phyloP scores from a whole-genome alignment of 495 filamentous ascomycete genomes.

The Xylaria telfairii region DNA sequence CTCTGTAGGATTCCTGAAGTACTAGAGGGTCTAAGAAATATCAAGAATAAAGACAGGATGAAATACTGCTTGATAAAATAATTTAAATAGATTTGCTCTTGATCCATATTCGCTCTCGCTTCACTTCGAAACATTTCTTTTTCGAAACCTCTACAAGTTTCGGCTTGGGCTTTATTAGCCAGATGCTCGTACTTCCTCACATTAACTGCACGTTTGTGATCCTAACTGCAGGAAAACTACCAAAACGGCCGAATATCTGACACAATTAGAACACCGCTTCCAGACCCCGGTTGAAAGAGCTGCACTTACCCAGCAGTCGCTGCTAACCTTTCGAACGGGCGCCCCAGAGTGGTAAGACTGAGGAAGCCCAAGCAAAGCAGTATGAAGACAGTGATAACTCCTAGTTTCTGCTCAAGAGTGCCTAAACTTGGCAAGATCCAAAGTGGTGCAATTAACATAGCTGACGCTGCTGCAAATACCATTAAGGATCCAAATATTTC shows the following conservation, averaged over 20 bases:
- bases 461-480: not conserved
- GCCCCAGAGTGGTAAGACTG: not conserved
- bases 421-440: not conserved
- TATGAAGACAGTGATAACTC: not conserved
- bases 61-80: no score
- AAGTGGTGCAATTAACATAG: not conserved
- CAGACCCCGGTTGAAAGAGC: not conserved
- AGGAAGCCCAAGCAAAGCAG: not conserved
- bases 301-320: constrained; percentile 9
- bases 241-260: not conserved
- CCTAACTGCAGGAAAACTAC: constrained; percentile 5
- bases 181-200: no score
- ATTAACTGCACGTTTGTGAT: no score
- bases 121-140: no score
- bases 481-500: not conserved
- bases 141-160: no score
- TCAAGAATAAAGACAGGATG: no score
- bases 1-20: no score
- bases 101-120: no score
- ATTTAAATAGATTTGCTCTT: no score
- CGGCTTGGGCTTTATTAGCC: no score
- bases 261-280: not conserved
- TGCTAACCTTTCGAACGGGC: constrained; percentile 1
- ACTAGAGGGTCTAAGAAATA: no score
- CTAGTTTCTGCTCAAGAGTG: not conserved